These are phyloP conservation scores for Baudoinia panamericana DNA, from an alignment of 495 filamentous ascomycete species.

Conservation along the genomic window DNA sequence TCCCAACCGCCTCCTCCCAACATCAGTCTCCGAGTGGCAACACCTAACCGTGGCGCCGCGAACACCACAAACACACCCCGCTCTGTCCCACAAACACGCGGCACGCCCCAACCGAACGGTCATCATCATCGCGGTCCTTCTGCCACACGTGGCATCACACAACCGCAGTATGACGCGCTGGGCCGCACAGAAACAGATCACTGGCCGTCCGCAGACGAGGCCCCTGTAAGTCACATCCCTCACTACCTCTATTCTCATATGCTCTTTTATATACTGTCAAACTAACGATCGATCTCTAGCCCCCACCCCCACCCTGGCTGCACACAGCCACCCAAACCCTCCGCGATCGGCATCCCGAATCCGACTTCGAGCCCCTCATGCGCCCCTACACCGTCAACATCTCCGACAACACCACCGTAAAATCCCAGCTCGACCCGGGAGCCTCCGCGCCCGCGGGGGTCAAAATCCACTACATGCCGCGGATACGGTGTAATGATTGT, in stretches of 20 bases:
- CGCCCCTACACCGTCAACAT: conserved; percentile 64
- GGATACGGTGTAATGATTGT: conserved; percentile 83
- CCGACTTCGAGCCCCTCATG: conserved; percentile 79
- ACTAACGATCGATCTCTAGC: conserved; percentile 35
- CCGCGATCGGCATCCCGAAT: conserved; percentile 51
- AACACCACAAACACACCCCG: conserved; percentile 35
- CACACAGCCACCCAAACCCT: conserved; percentile 48
- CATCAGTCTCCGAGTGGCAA: conserved; percentile 19
- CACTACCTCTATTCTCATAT: conserved; percentile 11
- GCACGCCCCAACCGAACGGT: conserved; percentile 12
- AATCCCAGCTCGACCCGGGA: conserved; percentile 25
- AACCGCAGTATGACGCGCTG: conserved; percentile 10
- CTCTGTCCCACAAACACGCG: conserved; percentile 17
- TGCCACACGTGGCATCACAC: conserved; percentile 15
- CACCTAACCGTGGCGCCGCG: conserved; percentile 40
- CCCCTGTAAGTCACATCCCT: conserved; percentile 18
- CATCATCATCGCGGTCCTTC: conserved; percentile 12
- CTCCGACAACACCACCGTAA: conserved; percentile 41
- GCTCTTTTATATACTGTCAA: conserved; percentile 2
- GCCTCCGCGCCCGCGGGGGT: conserved; percentile 38
- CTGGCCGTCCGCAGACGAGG: conserved; percentile 10
- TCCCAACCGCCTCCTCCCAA: conserved; percentile 13
- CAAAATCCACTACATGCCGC: conserved; percentile 64
- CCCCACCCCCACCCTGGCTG: conserved; percentile 74
- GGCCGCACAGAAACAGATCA: conserved; percentile 10